Evolutionary conservation across 257 asterid species (phyloP).

Genomic region (Eustoma russellianum): DNA sequence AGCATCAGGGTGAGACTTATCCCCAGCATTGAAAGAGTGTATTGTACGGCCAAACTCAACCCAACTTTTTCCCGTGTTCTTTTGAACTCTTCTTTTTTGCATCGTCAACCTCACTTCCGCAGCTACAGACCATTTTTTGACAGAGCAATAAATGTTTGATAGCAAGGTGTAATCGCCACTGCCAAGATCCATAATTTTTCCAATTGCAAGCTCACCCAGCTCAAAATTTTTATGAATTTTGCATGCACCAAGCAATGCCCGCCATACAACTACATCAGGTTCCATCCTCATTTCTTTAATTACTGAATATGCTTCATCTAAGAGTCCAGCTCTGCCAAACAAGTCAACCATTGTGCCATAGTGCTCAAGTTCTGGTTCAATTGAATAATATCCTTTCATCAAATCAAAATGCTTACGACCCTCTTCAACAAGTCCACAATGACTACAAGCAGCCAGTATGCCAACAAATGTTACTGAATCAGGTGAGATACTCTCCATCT

Average conservation of each 20-base stretch:
- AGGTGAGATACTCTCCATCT: conserved; percentile 35
- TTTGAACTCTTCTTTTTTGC: conserved; percentile 48
- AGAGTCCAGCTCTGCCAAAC: conserved; percentile 55
- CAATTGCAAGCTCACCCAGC: conserved; percentile 43
- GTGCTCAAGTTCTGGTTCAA: conserved; percentile 69
- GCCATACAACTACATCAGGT: conserved; percentile 70
- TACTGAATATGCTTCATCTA: conserved; percentile 50
- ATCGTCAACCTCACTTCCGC: conserved; percentile 43
- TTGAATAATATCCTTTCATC: conserved; percentile 40
- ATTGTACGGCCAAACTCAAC: conserved; percentile 42
- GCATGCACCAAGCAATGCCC: conserved; percentile 68
- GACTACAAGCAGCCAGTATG: conserved; percentile 58
- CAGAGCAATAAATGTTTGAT: conserved; percentile 62
- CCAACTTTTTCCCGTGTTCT: conserved; percentile 68
- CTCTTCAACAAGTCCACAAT: conserved; percentile 56
- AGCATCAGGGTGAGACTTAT: conserved; percentile 45
- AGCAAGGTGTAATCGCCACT: conserved; percentile 62
- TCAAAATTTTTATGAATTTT: conserved; percentile 46
- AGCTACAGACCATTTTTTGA: conserved; percentile 53
- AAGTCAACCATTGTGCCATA: conserved; percentile 80
- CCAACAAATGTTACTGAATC: conserved; percentile 64
- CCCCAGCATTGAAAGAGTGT: conserved; percentile 61
- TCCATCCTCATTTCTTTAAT: conserved; percentile 55
- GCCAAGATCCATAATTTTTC: conserved; percentile 39
- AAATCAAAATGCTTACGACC: conserved; percentile 45